These are phyloP conservation scores for Aspergillus sclerotioniger DNA, from an alignment of 495 filamentous ascomycete species.

Conservation along the genomic window DNA sequence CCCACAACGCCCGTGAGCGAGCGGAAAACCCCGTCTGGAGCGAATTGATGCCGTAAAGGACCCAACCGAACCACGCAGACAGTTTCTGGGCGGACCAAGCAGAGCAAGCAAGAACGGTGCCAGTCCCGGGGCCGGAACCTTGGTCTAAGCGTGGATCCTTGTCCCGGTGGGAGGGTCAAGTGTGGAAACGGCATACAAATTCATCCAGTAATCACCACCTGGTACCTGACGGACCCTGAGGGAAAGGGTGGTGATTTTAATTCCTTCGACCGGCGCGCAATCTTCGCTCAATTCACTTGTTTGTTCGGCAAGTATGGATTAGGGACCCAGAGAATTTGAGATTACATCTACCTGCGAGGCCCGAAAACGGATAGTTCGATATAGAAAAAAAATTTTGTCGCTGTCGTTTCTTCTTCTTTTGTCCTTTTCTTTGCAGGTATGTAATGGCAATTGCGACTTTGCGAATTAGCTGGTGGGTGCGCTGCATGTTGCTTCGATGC, in stretches of 20 bases:
- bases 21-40: neutral
- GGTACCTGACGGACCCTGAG: neutral
- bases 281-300: neutral
- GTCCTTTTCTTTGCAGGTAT: slow-evolving; percentile 7
- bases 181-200: neutral
- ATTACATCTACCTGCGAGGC: neutral
- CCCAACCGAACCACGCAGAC: neutral
- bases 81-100: neutral
- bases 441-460: neutral
- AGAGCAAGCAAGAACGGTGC: neutral
- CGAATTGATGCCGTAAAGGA: neutral
- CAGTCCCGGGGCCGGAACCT: slow-evolving; percentile 17
- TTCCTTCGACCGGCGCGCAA: neutral
- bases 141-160: slow-evolving; percentile 27
- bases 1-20: neutral
- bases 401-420: slow-evolving; percentile 4
- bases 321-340: slow-evolving; percentile 1
- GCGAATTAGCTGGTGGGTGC: neutral
- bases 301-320: slow-evolving; percentile 15
- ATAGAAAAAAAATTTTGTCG: neutral
- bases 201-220: neutral
- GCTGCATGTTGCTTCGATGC: neutral
- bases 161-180: slow-evolving; percentile 12
- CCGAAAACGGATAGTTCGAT: neutral
- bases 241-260: neutral